These are phyloP conservation scores for Eucalyptus decipiens DNA, from an alignment of 345 rosid species.

Conservation along the genomic window DNA sequence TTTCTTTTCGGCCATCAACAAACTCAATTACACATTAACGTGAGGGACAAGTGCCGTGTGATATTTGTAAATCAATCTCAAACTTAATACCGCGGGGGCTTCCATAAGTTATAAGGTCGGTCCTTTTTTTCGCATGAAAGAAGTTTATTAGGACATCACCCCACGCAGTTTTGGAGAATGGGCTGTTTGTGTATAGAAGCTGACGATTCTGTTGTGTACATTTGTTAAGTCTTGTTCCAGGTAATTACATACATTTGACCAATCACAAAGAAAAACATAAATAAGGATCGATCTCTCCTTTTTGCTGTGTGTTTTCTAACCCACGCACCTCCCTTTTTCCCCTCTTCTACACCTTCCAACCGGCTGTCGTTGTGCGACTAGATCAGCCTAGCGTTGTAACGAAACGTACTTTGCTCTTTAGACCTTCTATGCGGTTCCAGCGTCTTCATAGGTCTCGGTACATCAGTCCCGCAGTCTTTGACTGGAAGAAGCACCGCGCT, in stretches of 20 bases:
- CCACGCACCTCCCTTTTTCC: neutral
- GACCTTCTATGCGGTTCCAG: neutral
- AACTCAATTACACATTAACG: neutral
- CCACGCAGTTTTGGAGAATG: neutral
- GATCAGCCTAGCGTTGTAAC: neutral
- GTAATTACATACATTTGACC: neutral
- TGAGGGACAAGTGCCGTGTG: neutral
- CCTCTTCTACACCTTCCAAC: neutral
- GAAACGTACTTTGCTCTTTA: neutral
- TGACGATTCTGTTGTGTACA: neutral
- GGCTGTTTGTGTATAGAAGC: neutral
- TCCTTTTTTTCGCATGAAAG: neutral
- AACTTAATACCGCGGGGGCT: neutral
- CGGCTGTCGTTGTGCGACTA: neutral
- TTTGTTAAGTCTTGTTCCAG: neutral
- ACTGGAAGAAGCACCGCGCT: constrained; percentile 28
- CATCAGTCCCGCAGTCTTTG: constrained; percentile 14
- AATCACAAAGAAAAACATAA: neutral
- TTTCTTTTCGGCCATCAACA: neutral
- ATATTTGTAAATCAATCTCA: neutral
- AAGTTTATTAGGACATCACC: neutral
- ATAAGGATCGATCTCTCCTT: neutral
- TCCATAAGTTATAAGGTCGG: neutral
- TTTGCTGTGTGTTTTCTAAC: neutral
- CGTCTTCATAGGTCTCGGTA: neutral